Evolutionary conservation across 768 basidiomycete genomes (phyloP), one percentile per base, ranked within the genome.

Genomic region (Hebeloma cylindrosporum): DNA sequence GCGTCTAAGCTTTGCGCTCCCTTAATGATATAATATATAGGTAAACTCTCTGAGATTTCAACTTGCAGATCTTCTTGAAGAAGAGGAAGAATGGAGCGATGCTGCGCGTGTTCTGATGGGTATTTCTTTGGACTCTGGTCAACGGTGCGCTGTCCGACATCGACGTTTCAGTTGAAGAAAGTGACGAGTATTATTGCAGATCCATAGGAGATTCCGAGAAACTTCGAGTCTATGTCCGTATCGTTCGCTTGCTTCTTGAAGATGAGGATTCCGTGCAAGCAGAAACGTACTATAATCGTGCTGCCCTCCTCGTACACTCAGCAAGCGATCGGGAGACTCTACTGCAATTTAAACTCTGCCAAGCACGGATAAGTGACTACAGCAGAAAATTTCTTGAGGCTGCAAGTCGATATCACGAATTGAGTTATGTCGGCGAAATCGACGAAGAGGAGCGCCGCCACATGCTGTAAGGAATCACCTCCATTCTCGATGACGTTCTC

Each of bases 261-360:
- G 93, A 96, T 43, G 93, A 95, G 62, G 95, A 99, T 60, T 92
- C 90, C 3, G 87, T 94, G 2, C 90, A 93, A 65, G 96, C 96
- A n/a, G 95, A 98, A 62, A 90, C 93, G 2, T 98, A 93, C 67
- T 95, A 95, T 65, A 95, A 94, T 60, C 88, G 96, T 43, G 96
- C 96, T 14, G 90, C 93, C 1, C 79, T 93, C 16, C 78, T 97
- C 16, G 83, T 91, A 17, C 88, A 93, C 62, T 80, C 84, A 11
- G 80, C 87, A 28, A 74, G 72, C 11, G 83, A 97, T 67, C 83
- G 80, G 56, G 88, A 86, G 61, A 88, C 85, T 10, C 73, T 85
- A 27, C 76, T 95, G 17, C 77, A 83, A 56, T 94, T 89, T 73
- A 95, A 93, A 66, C 79, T 94, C 18, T 93, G 87, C 56, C 91